Evolutionary conservation across 163 green algal species (phyloP), one percentile per base, ranked within the genome.

Genomic region (Scenedesmus sp.): DNA sequence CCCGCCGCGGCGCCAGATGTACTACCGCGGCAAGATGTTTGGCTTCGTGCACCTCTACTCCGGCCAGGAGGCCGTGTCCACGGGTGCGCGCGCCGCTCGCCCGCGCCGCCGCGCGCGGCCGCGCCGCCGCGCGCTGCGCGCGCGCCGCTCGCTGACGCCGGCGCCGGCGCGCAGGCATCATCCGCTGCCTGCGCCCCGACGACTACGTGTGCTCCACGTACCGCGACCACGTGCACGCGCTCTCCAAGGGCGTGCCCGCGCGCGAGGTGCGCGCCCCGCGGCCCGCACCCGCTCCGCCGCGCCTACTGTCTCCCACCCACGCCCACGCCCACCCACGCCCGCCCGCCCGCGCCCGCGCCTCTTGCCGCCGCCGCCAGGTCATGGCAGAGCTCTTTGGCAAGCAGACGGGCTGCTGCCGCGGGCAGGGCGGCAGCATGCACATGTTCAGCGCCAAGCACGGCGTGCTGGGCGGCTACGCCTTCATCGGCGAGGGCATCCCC

Each of bases 301-400:
- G 15, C 53, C 29, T 58, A 24, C 3, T 34, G 3, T 10, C 15
- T 60, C 18, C 18, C 53, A 60, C 18, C 53, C 53, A 20, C 4
- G 7, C 3, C 53, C 33, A 2, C 22, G 50, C 50, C 17, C 3
- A 39, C 54, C 29, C 33, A 2, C 24, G 29, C 26, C 14, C 54
- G 54, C 24, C 15, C 54, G 36, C 26, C 9, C 18, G 5, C 26
- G 31, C 26, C 20, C 18, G 18, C 26, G 10, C 31, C 28, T n/a
- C n/a, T n/a, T n/a, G n/a, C n/a, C n/a, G n/a, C n/a, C 29, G 28
- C 34, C 80, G 77, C 28, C 85, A 93, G 67, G 89, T 99, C 58
- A 99, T 99, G 96, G 92, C 96, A 1, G 96, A 99, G 91, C 92
- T 99, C 77, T 99, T 98, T 86, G 96, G 96, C 85, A 99, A 99